These are phyloP conservation scores for Xylariomycetidae sp. DNA, from an alignment of 2,329 filamentous ascomycete species.

Conservation along the genomic window DNA sequence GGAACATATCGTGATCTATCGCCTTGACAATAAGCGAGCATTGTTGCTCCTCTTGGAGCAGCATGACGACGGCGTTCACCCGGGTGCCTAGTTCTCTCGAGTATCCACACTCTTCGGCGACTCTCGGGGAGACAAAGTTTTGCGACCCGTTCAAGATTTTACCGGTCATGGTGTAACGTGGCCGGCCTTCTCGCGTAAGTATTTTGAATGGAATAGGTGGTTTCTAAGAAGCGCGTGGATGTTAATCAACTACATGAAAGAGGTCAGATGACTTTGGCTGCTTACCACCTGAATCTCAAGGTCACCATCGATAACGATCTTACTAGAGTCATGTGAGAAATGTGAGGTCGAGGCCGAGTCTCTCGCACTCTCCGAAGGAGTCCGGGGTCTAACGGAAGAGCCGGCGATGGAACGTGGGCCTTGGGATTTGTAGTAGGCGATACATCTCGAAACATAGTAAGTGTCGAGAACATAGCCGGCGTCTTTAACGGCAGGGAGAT, in stretches of 20 bases:
- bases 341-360: neutral
- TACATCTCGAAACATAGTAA: neutral
- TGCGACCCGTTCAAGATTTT: neutral
- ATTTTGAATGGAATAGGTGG: neutral
- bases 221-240: neutral
- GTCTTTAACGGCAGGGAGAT: no score
- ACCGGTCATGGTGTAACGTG: neutral
- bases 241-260: neutral
- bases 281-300: conserved; percentile 1
- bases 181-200: neutral
- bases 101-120: neutral
- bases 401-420: neutral
- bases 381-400: neutral
- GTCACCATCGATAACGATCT: neutral
- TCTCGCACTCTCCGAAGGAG: neutral
- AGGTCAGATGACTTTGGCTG: neutral
- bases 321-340: neutral
- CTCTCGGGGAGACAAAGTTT: neutral
- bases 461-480: neutral
- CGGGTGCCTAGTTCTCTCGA: neutral
- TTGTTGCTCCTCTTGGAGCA: no score
- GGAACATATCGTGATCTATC: no score
- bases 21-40: no score
- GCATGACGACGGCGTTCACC: no score
- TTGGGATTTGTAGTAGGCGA: neutral